Evolutionary conservation across 2,329 filamentous ascomycete genomes (phyloP), one percentile per base, ranked within the genome.

Genomic region (Venturia effusa): DNA sequence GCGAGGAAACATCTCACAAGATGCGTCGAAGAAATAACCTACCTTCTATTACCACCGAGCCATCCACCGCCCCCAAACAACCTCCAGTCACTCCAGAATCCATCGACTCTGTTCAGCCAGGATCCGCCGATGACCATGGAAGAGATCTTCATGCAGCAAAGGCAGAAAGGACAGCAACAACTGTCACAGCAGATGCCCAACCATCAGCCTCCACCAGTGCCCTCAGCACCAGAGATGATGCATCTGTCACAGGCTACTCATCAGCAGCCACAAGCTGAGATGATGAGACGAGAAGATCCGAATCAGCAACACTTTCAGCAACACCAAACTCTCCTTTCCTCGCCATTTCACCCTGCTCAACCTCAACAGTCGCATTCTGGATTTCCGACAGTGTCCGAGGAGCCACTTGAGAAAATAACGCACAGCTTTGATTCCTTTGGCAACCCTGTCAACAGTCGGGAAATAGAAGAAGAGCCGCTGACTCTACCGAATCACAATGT

Each of bases 1-100:
- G 86, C 84, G 60, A 81, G 82, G 64, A 76, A 81, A 41, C 88
- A 85, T 69, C 78, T 88, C 39, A 83, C 81, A 64, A 87, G 86
- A 74, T 88, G 85, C 70, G 81, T 87, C 61, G 83, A 87, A 68
- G 86, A 88, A 72, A 83, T 88, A 61, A 84, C 84, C 3, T 88
- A 88, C 69, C 82, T 88, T 66, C 79, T 88, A 40, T 84, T 86
- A 60, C 85, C 85, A n/a, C 81, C 84, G 27, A 79, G 82, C 41
- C 83, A 87, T 68, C 81, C 84, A 61, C 80, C 82, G 24, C 81
- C 83, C 13, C 82, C 85, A 45, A 78, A 79, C 59, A 71, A 69
- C 24, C 66, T 75, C 48, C 76, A 77, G 62, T 67, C 67, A 4
- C 64, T 41, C 7, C 54, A 59, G 27, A 41, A 63, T 30, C 17